Percentiles rank a stretch among this genome's conserved stretches.
Evolutionary conservation across 2,329 filamentous ascomycete genomes (phyloP).

Genomic region (Epichloe glyceriae): DNA sequence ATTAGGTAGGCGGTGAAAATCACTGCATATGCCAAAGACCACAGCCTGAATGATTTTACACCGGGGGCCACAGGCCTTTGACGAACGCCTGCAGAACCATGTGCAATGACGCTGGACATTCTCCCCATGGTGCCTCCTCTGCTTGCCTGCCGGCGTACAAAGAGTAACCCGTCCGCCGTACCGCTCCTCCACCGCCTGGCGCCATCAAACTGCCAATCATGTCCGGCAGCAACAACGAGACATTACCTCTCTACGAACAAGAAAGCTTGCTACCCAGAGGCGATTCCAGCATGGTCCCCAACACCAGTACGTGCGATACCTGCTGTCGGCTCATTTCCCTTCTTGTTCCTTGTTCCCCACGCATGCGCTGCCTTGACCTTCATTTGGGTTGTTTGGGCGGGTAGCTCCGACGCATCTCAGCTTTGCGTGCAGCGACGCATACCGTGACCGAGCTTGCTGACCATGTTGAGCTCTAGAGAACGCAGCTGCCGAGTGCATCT

Average conservation of each 20-base stretch:
- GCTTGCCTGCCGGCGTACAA: neutral
- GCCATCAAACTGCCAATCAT: constrained; percentile 12
- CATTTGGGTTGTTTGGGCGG: neutral
- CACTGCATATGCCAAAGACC: too few relatives aligned
- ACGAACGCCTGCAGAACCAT: too few relatives aligned
- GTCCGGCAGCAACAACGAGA: constrained; percentile 19
- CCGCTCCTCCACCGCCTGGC: constrained; percentile 7
- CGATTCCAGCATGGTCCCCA: constrained; percentile 21
- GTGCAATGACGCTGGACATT: too few relatives aligned
- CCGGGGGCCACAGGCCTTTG: too few relatives aligned
- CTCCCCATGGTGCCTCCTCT: too few relatives aligned
- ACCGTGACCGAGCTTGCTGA: neutral
- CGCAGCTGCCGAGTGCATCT: constrained; percentile 60
- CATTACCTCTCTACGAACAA: constrained; percentile 19
- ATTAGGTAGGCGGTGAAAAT: too few relatives aligned
- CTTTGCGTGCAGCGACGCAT: neutral
- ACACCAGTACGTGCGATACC: constrained; percentile 18
- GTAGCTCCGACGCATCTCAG: neutral
- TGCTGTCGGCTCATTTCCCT: neutral
- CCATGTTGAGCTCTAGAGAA: constrained; percentile 17
- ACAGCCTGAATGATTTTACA: too few relatives aligned
- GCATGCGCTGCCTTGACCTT: neutral
- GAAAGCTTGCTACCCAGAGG: constrained; percentile 13
- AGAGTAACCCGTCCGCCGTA: neutral
- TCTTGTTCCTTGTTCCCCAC: neutral